Evolutionary conservation across 2,329 filamentous ascomycete genomes (phyloP), one percentile per base, ranked within the genome.

Genomic region (Aspergillus tubingensis): DNA sequence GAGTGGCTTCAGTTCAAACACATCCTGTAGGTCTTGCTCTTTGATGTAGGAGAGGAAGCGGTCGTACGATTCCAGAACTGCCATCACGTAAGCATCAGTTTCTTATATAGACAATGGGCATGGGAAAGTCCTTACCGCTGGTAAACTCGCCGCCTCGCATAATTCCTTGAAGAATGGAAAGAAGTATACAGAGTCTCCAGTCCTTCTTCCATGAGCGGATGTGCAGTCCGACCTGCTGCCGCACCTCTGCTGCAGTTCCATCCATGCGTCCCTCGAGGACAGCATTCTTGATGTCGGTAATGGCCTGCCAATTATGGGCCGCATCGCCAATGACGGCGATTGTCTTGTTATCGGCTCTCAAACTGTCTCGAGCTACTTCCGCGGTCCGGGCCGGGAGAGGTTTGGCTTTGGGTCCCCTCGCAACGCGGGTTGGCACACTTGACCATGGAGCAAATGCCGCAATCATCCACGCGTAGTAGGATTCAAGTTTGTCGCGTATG

Each of bases 261-360:
- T 61, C 58, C 50, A 75, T 65, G n/a, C 57, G 51, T 4, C 67
- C 62, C 17, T 66, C 63, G 15, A 75, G 62, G 5, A 77, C 62
- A 8, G 69, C 65, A 5, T 65, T 66, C 67, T 91, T 91, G 15
- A 89, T 71, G 8, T 75, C 76, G 27, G 84, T 79, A n/a, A 96
- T 91, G 47, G 88, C 83, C 3, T 77, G 68, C 49, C 85, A 81
- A 65, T 92, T 82, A n/a, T 79, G 81, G 53, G 89, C 81, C 8
- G 89, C 85, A 21, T 86, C 85, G 13, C 84, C 83, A 57, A 95
- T 79, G 4, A 94, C 77, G 64, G 88, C 87, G 47, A 84, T 85
- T 5, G 92, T 79, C 72, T 89, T 95, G 72, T 92, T 96, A 2
- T 90, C 86, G 1, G 88, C 85, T 70, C 90, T 92, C 72, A 96